Conservation (phyloP, 441 rosid genomes). For the Erodium texanum region DNA sequence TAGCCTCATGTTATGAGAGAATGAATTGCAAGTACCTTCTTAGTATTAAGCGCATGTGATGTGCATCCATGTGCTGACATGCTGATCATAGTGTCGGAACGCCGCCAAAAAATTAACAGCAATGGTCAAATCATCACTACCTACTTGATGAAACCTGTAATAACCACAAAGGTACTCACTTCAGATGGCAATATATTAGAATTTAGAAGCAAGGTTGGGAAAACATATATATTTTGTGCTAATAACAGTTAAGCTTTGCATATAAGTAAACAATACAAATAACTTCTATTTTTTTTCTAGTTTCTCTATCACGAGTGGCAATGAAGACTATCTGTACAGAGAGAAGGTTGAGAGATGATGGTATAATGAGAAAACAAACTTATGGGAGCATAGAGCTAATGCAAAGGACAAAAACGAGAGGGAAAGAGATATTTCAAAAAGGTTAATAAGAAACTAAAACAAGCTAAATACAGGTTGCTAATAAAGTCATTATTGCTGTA, state of each 20-base stretch:
- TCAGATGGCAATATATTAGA: slow-evolving; percentile 11
- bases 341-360: not conserved
- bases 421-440: not conserved
- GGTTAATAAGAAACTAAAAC: not conserved
- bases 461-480: slow-evolving; percentile 5
- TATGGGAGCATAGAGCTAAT: not conserved
- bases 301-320: not conserved
- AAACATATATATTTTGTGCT: not conserved
- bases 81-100: no score
- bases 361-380: not conserved
- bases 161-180: slow-evolving; percentile 22
- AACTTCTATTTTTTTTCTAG: not conserved
- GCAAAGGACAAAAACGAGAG: not conserved
- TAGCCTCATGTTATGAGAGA: no score
- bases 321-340: no score
- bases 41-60: no score
- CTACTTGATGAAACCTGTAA: slow-evolving; percentile 80
- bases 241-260: not conserved
- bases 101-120: slow-evolving; percentile 17
- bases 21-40: no score
- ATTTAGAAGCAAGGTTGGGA: slow-evolving; percentile 9
- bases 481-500: not conserved
- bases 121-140: slow-evolving; percentile 67
- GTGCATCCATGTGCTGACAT: no score
- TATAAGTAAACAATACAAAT: not conserved